Evolutionary conservation across 176 grass and related monocot genomes (phyloP), one percentile per base, ranked within the genome.

Genomic region (Elaeis guineensis): DNA sequence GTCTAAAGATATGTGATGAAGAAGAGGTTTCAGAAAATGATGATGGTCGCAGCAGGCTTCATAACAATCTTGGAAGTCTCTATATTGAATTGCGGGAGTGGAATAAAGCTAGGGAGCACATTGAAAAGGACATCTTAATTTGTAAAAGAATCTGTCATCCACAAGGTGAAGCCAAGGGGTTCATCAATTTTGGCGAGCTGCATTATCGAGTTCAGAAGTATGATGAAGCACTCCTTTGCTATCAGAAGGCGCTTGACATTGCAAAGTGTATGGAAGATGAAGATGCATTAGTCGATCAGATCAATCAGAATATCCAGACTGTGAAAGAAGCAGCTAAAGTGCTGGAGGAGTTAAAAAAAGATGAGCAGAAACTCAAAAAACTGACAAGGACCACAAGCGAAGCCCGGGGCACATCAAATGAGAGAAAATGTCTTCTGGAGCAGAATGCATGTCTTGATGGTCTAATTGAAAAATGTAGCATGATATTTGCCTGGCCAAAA

Each of bases 91-190:
- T 91, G 72, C 92, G 72, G 15, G 65, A 61, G 19, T 97, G 92
- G 92, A 63, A 55, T 8, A 85, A 69, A 79, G 83, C 92, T 22
- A 70, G 22, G 21, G 69, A 50, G 17, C 92, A 91, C 69, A 97
- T 90, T 66, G 62, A 83, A 52, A 88, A 52, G 69, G 92, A 97
- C 57, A 89, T 97, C 79, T 51, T 70, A 35, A 97, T 97, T 71
- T 97, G 92, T 78, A 79, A 39, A 66, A 64, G 72, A 50, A 91
- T 97, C 77, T 18, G 64, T 51, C 92, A 97, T 62, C 39, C 50
- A 67, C 87, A 91, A 87, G 92, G 92, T 58, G 92, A 97, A 55
- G 86, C 92, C 73, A 97, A 91, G 57, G 92, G 92, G 19, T 97
- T 73, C 69, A 83, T 91, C 68, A 97, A 87, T 84, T 79, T 97